Conservation (phyloP, 257 asterid genomes). For the Osmanthus fragrans region DNA sequence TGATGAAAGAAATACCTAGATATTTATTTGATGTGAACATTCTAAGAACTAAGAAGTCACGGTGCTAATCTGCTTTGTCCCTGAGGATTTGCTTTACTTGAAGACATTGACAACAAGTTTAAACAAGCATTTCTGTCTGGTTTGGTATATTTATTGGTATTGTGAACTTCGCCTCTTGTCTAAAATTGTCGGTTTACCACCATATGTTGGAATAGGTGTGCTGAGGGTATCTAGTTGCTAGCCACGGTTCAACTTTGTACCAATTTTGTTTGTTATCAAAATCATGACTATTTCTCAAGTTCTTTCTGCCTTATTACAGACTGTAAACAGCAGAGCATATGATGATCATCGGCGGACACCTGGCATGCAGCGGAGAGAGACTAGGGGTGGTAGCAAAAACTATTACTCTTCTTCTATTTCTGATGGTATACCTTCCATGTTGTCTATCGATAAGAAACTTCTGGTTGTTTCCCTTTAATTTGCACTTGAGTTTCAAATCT, state of each 20-base stretch:
- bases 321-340: slow-evolving; percentile 21
- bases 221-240: slow-evolving; percentile 2
- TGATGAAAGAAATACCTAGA: neutral
- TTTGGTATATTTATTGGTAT: neutral
- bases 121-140: neutral
- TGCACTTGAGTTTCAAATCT: neutral
- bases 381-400: slow-evolving; percentile 37
- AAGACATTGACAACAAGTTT: neutral
- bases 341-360: slow-evolving; percentile 29
- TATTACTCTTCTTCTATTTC: slow-evolving; percentile 31
- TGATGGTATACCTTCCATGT: slow-evolving; percentile 33
- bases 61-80: neutral
- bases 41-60: neutral
- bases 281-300: neutral
- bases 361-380: slow-evolving; percentile 42
- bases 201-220: neutral
- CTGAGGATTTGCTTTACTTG: neutral
- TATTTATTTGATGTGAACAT: neutral
- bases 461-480: neutral
- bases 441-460: neutral
- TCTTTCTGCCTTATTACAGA: slow-evolving; percentile 32
- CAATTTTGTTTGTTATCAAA: neutral
- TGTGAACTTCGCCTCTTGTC: neutral
- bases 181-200: neutral
- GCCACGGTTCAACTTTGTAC: neutral